These are phyloP conservation scores for Rhizopogon sp. DNA, from an alignment of 768 basidiomycete genomes.

Conservation along the genomic window DNA sequence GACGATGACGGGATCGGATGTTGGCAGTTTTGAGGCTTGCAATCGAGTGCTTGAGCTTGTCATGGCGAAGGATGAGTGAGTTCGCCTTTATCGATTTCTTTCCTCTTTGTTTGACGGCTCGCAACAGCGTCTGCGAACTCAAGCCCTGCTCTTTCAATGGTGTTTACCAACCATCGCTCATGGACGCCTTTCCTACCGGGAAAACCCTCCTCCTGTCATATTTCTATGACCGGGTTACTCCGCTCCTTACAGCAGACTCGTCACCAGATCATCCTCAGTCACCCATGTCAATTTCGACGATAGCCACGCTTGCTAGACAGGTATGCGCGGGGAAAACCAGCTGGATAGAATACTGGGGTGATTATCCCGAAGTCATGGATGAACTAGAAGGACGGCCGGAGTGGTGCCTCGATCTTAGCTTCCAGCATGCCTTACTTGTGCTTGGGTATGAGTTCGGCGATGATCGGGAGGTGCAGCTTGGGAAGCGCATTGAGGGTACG, in stretches of 20 bases:
- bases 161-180: constrained; percentile 91
- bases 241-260: constrained; percentile 47
- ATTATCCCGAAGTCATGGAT: constrained; percentile 41
- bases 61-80: constrained; percentile 92
- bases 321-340: constrained; percentile 67
- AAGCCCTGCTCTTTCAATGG: constrained; percentile 98
- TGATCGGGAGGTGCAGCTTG: constrained; percentile 63
- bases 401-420: constrained; percentile 94
- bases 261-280: constrained; percentile 17
- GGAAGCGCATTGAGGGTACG: constrained; percentile 83
- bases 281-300: constrained; percentile 45
- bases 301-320: constrained; percentile 58
- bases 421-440: constrained; percentile 84
- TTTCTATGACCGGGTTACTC: constrained; percentile 92
- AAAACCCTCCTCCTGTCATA: constrained; percentile 91
- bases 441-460: constrained; percentile 88
- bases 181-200: constrained; percentile 83
- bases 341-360: constrained; percentile 52
- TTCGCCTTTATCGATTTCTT: constrained; percentile 14
- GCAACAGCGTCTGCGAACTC: constrained; percentile 69
- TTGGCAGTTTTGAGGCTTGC: constrained; percentile 85
- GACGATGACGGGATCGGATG: constrained; percentile 79
- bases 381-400: constrained; percentile 85
- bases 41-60: constrained; percentile 79
- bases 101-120: not conserved